Evolutionary conservation across 1,284 basidiomycete species (phyloP).

Genomic region (Austroboletus novae-zelandiae): DNA sequence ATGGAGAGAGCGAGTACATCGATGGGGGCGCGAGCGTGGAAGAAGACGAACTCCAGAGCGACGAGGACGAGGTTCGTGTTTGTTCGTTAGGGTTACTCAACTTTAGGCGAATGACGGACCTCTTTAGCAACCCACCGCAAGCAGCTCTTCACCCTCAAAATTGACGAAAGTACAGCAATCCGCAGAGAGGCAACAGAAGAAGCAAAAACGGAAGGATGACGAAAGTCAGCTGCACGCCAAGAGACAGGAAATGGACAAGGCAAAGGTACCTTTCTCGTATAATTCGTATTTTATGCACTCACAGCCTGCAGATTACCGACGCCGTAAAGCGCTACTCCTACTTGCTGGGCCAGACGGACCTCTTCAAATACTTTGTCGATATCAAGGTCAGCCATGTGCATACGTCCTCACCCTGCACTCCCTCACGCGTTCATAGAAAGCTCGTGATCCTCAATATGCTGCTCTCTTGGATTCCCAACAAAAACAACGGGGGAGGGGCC

Average conservation of each 20-base stretch:
- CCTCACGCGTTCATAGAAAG: conserved; percentile 49
- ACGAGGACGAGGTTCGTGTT: conserved; percentile 43
- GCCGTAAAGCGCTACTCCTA: conserved; percentile 95
- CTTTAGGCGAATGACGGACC: conserved; percentile 6
- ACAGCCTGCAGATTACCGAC: conserved; percentile 68
- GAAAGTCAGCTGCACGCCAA: conserved; percentile 66
- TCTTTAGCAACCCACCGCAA: conserved; percentile 27
- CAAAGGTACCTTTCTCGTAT: conserved; percentile 50
- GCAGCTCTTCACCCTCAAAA: conserved; percentile 40
- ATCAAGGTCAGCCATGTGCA: conserved; percentile 64
- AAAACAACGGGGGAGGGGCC: conserved; percentile 76
- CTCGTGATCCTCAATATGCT: conserved; percentile 93
- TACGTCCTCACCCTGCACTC: background rate
- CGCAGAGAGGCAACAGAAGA: conserved; percentile 48
- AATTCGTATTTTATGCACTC: background rate
- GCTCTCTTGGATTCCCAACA: conserved; percentile 83
- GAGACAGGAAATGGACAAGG: conserved; percentile 80
- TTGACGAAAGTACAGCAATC: conserved; percentile 38
- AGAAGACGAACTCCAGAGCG: conserved; percentile 65
- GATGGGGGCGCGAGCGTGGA: conserved; percentile 49
- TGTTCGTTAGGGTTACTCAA: conserved; percentile 9
- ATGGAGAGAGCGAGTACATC: conserved; percentile 64
- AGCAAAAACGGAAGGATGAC: conserved; percentile 64
- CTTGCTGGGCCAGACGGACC: conserved; percentile 90
- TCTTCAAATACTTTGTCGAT: conserved; percentile 95